Base-by-base conservation (phyloP, 495 filamentous ascomycete genomes). In the Pseudomonodictys pantanalensis region DNA sequence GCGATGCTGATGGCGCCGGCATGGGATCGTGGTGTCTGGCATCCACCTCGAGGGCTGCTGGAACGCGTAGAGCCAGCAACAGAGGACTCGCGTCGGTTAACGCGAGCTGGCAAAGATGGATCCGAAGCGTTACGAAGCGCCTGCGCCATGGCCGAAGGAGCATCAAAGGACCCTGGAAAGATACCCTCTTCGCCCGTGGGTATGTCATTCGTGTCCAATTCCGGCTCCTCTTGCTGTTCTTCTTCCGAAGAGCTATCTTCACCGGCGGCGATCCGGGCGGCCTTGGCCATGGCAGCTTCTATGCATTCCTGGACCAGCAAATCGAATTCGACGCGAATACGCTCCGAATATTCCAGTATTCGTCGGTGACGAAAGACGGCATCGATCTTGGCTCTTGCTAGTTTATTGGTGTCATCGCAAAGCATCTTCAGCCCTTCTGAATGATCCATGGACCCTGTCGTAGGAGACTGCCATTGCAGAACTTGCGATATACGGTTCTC, bases 331-430 rank as follows among this genome's bases (percentile, higher is more conserved):
- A 95, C 80, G 1, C 95, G 89, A 68, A 98, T 97, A 8, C 93
- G 83, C 73, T 98, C 93, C 3, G 90, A 86, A 70, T 97, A 98
- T 72, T 98, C 95, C 41, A 97, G 85, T 53, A 97, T 95, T 63
- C 88, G 84, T 39, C 92, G 85, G 73, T 97, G 89, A 30, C 93
- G 90, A 59, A 92, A 79, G 11, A 96, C 87, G 22, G 95, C 87
- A 65, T 97, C 95, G 3, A 97, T 89, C 71, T 97, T 98, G 17
- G 88, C 81, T 65, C 81, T 87, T 17, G 91, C 84, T 20, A 91
- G 79, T 52, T 78, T 83, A 64, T 93, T 89, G 0, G 92, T 97
- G 66, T 98, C 95, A 11, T 86, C 82, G 65, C 89, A 93, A 41
- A 98, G 77, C 39, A 88, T 73, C n/a, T 90, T 86, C 18, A 98